Conservation (phyloP, 192 early-diverging fungal species). For the Coemansia sp. region DNA sequence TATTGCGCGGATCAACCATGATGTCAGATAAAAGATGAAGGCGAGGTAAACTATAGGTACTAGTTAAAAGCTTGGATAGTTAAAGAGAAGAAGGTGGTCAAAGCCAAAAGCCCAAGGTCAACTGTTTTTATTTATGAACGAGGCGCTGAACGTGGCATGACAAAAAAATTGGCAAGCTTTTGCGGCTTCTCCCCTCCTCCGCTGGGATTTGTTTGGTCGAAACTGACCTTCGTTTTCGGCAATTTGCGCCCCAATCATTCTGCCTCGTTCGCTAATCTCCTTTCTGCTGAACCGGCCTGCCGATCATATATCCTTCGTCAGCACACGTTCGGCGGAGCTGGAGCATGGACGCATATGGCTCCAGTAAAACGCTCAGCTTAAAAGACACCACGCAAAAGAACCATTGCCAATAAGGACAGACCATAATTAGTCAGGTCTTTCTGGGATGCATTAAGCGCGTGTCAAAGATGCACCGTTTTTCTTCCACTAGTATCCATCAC, state of each 20-base stretch:
- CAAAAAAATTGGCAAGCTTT: neutral
- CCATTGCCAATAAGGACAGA: neutral
- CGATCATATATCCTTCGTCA: neutral
- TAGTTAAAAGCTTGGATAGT: neutral
- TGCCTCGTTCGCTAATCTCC: neutral
- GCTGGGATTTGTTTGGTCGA: neutral
- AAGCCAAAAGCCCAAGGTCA: neutral
- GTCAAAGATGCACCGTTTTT: neutral
- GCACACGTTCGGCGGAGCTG: no score
- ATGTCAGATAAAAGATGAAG: neutral
- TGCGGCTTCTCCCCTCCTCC: neutral
- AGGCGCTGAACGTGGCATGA: neutral
- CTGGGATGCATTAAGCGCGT: neutral
- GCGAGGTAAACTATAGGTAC: neutral
- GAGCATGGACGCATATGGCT: no score
- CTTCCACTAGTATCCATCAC: neutral
- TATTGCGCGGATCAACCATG: slow-evolving; percentile 55
- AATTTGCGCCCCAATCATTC: neutral
- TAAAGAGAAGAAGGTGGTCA: neutral
- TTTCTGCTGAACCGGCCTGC: neutral
- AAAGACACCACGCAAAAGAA: no score
- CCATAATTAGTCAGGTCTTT: neutral
- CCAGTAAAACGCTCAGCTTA: no score
- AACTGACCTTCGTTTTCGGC: neutral
- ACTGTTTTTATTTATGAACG: slow-evolving; percentile 7